Evolutionary conservation across 331 rosid species (phyloP).

Genomic region (Ulmus americana): DNA sequence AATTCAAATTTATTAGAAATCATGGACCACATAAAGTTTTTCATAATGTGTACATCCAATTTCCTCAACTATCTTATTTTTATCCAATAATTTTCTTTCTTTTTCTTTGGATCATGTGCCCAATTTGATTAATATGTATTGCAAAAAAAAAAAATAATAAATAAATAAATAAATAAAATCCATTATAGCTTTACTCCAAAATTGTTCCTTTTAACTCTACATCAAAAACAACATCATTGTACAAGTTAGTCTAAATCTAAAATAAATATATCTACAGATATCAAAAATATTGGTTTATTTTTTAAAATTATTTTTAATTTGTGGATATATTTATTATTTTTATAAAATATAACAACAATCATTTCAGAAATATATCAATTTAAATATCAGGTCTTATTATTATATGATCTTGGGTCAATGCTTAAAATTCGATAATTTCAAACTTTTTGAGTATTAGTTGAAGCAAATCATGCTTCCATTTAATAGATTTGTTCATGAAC

Average conservation of each 20-base stretch:
- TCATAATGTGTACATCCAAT: neutral
- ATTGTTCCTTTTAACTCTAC: neutral
- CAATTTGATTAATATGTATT: neutral
- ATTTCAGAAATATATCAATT: too few relatives aligned
- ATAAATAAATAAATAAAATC: too few relatives aligned
- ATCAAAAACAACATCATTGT: neutral
- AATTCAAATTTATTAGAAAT: neutral
- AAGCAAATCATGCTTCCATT: neutral
- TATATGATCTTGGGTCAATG: neutral
- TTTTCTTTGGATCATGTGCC: constrained; percentile 12
- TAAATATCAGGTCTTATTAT: too few relatives aligned
- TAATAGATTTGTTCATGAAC: neutral
- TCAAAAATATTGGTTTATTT: too few relatives aligned
- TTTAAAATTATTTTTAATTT: too few relatives aligned
- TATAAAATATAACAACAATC: too few relatives aligned
- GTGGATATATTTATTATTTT: too few relatives aligned
- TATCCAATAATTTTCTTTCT: neutral
- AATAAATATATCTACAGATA: neutral
- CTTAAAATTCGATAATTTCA: neutral
- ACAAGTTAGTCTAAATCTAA: constrained; percentile 3
- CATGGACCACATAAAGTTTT: neutral
- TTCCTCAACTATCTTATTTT: neutral
- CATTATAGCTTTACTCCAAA: neutral
- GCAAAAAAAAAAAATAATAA: neutral
- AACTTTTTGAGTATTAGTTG: neutral